A percentile compares a stretch with the other conserved stretches of the same genome.
Conservation (phyloP, 108 stramenopile species). For the Fistulifera solaris region DNA sequence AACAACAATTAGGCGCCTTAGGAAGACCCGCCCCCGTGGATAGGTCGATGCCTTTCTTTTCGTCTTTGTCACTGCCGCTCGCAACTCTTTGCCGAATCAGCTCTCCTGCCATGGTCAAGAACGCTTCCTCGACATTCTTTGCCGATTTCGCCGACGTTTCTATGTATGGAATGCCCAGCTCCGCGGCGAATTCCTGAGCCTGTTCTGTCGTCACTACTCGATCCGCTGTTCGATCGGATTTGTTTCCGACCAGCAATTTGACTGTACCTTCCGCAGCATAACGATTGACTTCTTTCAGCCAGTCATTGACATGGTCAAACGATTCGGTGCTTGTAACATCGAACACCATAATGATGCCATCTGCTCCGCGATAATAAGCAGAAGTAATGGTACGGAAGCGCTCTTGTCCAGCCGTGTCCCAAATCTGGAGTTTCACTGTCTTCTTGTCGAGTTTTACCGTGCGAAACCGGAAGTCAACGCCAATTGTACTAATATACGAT, state of each 20-base stretch:
- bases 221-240: conserved; percentile 84
- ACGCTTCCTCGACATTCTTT: conserved; percentile 96
- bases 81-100: conserved; percentile 83
- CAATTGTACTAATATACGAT: conserved; percentile 98
- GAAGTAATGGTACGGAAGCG: conserved; percentile 98
- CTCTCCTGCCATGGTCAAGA: conserved; percentile 95
- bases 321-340: conserved; percentile 95
- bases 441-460: conserved; percentile 95
- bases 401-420: conserved; percentile 99
- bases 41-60: conserved; percentile 46
- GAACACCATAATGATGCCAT: conserved; percentile 98
- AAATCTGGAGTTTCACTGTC: conserved; percentile 96
- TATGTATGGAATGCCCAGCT: conserved; percentile 95
- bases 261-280: conserved; percentile 94
- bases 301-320: conserved; percentile 97
- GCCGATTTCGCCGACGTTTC: conserved; percentile 94
- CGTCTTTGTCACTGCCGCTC: conserved; percentile 31
- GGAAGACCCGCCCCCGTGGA: too few relatives aligned
- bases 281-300: conserved; percentile 96
- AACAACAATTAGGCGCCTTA: too few relatives aligned
- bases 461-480: conserved; percentile 98
- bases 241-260: conserved; percentile 96
- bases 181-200: conserved; percentile 92
- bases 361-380: conserved; percentile 90
- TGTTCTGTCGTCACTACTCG: conserved; percentile 82